These are phyloP conservation scores for Gigaspora rosea DNA, from an alignment of 192 early-diverging fungal genomes.

Conservation along the genomic window DNA sequence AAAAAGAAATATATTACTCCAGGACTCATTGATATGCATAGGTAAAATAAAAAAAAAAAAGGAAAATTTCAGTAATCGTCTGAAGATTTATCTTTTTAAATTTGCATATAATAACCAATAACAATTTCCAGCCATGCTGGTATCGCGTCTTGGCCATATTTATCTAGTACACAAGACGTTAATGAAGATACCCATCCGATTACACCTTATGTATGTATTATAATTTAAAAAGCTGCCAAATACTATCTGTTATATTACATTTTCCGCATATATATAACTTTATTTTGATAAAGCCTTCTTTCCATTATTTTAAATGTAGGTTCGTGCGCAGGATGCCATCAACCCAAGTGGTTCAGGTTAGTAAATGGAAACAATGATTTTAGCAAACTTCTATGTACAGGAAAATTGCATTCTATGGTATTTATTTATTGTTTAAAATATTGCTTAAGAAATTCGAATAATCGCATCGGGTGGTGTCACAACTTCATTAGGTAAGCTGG, in stretches of 20 bases:
- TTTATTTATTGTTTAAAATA: background rate
- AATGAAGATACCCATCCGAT: slow-evolving; percentile 67
- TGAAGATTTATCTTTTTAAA: too few species aligned
- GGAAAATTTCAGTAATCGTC: background rate
- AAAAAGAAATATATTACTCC: slow-evolving; percentile 71
- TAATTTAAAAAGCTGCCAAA: too few species aligned
- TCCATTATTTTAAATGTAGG: too few species aligned
- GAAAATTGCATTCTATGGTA: background rate
- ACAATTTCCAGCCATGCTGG: slow-evolving; percentile 58
- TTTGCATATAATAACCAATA: too few species aligned
- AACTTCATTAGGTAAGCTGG: slow-evolving; percentile 51
- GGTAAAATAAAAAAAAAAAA: slow-evolving; percentile 26
- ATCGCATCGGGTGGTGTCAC: slow-evolving; percentile 75
- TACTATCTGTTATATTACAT: too few species aligned
- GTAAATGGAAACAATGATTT: background rate
- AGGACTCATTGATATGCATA: slow-evolving; percentile 78
- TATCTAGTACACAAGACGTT: slow-evolving; percentile 54
- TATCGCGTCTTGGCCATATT: slow-evolving; percentile 61
- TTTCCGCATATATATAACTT: too few species aligned
- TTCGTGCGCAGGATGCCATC: slow-evolving; percentile 66
- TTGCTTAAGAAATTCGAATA: slow-evolving; percentile 45
- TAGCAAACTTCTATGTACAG: too few species aligned
- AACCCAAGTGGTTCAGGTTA: slow-evolving; percentile 62
- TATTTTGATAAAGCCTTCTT: too few species aligned
- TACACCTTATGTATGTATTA: slow-evolving; percentile 49